Evolutionary conservation across 345 rosid genomes (phyloP), one percentile per base, ranked within the genome.

Genomic region (rapeseed (Brassica napus)): DNA sequence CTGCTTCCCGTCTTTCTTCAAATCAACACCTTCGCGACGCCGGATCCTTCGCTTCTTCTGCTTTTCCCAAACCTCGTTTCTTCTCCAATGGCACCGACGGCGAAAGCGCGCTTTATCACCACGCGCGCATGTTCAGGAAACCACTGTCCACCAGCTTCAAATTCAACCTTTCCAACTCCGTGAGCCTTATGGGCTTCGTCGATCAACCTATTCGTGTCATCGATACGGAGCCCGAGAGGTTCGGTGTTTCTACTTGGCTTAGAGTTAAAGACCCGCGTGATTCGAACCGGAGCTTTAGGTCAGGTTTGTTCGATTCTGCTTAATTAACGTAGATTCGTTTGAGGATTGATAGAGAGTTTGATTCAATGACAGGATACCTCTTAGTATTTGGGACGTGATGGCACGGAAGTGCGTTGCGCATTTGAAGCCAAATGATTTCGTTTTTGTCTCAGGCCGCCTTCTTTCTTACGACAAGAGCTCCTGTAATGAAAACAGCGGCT

Each of bases 361-460:
- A 31, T 44, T 42, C 3, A 15, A 57, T 60, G 65, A 24, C 85
- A 93, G 99, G 82, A 79, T 93, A 61, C 15, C 1, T 18, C 81
- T 91, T 81, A 54, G 37, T 12, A 84, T 89, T 87, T 79, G 87
- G 90, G 73, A 66, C 1, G 82, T 76, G 44, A 71, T 88, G 74
- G 97, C 90, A 11, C 66, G 73, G 72, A 78, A 54, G 62, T 91
- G 91, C 26, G 18, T 83, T 12, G 72, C 79, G 47, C 87, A 91
- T 84, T 39, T 92, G 81, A 86, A 85, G 78, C 88, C 30, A 23
- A 79, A 88, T 73, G 98, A 91, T 82, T 69, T 66, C 18, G 77
- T 90, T 6, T 87, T 82, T 83, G 93, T 94, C 65, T 86, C 89
- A 0, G 98, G 97, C 31, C 72, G 15, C 2, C 84, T 94, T 16